Conservation (phyloP, 169 alveolate genomes). For the Babesia bigemina region DNA sequence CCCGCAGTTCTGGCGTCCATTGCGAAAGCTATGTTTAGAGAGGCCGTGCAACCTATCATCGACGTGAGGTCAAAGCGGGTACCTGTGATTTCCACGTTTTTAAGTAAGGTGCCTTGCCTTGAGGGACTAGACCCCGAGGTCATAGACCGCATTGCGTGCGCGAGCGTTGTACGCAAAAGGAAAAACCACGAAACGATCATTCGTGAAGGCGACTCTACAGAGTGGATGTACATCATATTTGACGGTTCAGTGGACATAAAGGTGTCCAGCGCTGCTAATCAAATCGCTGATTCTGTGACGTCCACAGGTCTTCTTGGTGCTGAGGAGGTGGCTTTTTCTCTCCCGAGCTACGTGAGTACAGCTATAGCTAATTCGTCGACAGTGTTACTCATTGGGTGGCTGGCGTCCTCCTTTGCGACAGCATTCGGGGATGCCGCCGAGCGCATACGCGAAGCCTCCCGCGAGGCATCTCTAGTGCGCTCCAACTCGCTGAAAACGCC, state of each 20-base stretch:
- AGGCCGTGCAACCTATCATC: slow-evolving; percentile 45
- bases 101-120: slow-evolving; percentile 37
- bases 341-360: not conserved
- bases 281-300: not conserved
- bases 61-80: slow-evolving; percentile 34
- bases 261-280: not conserved
- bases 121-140: slow-evolving; percentile 27
- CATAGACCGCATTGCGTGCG: slow-evolving; percentile 41
- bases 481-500: not conserved
- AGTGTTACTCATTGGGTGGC: slow-evolving; percentile 26
- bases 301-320: slow-evolving; percentile 31
- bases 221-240: slow-evolving; percentile 46
- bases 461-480: not conserved
- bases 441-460: slow-evolving; percentile 15
- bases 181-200: slow-evolving; percentile 60
- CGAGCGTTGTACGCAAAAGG: slow-evolving; percentile 42
- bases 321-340: not conserved
- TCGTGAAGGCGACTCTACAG: slow-evolving; percentile 25
- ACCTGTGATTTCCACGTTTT: slow-evolving; percentile 33
- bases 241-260: slow-evolving; percentile 40
- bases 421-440: slow-evolving; percentile 11
- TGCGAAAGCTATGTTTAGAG: slow-evolving; percentile 2
- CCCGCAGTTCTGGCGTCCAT: slow-evolving; percentile 10
- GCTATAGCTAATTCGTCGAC: slow-evolving; percentile 12
- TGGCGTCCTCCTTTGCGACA: not conserved